Conservation (phyloP, 371 early-diverging fungal species). For the Lichtheimia ornata region DNA sequence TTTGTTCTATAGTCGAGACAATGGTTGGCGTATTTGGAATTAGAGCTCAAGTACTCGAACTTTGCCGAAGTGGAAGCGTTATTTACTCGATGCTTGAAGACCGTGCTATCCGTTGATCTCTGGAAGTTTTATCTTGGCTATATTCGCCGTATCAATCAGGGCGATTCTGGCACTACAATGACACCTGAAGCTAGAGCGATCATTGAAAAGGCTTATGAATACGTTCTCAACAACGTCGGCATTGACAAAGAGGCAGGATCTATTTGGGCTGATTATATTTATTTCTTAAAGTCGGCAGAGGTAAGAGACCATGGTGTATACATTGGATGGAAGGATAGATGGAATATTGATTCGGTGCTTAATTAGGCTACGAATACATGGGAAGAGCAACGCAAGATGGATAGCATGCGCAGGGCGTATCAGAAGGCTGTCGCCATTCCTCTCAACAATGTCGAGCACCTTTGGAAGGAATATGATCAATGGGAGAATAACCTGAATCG, state of each 20-base stretch:
- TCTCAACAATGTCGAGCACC: constrained; percentile 78
- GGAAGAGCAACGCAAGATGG: constrained; percentile 92
- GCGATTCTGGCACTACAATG: constrained; percentile 45
- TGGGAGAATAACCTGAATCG: constrained; percentile 90
- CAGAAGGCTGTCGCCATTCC: constrained; percentile 89
- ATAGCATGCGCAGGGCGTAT: constrained; percentile 82
- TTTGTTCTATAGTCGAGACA: constrained; percentile 62
- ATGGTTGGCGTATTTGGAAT: constrained; percentile 84
- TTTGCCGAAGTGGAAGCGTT: constrained; percentile 80
- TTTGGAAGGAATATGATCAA: constrained; percentile 95
- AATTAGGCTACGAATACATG: constrained; percentile 71
- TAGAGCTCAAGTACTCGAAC: constrained; percentile 79
- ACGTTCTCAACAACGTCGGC: constrained; percentile 85
- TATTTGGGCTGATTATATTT: constrained; percentile 90
- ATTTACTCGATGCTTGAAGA: constrained; percentile 81
- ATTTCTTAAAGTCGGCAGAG: constrained; percentile 79
- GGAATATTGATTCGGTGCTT: neutral
- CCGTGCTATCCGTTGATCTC: constrained; percentile 83
- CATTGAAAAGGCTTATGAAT: constrained; percentile 86
- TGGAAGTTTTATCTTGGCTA: constrained; percentile 91
- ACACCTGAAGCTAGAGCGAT: constrained; percentile 72
- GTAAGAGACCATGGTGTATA: constrained; percentile 43
- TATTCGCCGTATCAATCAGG: constrained; percentile 75
- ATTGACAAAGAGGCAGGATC: constrained; percentile 87
- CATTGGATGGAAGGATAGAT: neutral